Base-by-base conservation (phyloP, 305 asterid species). In the Lippia alba region DNA sequence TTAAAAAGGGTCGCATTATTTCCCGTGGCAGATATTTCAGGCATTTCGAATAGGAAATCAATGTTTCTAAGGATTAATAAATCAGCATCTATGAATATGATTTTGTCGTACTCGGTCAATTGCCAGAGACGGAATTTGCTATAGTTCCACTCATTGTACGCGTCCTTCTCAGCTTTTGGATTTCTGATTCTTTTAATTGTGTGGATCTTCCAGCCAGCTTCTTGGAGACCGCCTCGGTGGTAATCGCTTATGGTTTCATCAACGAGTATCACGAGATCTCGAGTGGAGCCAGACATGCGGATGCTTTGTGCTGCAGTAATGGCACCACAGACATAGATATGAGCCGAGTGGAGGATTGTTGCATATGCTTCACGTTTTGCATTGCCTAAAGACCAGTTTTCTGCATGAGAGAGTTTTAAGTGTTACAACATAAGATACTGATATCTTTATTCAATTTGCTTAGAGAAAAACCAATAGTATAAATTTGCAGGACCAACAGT, bases 71-170 rank as follows among this genome's bases (percentile, higher is more conserved):
- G 94, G 10, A 93, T 77, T 34, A 93, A 72, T 41, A 93, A 56
- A 67, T 93, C 98, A 0, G 98, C 96, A 67, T 93, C 98, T 4
- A 93, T 89, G 82, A 93, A 93, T 72, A 91, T 89, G 69, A 93
- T 79, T 72, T 89, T 93, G 75, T 93, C 97, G 49, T 93, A 93
- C 20, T 93, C 97, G 10, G 98, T 93, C 73, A 93, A 70, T 65
- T 93, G 98, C 98, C 98, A 93, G 30, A 93, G 95, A 8, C 96
- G 96, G 70, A 93, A 93, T 61, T 93, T 93, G 61, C 97, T 93
- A 64, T 93, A 91, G 77, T 93, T 93, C 97, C 97, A 91, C 75
- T 91, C 97, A 6, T 93, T 93, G 83, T 93, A 93, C 70, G 98
- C 97, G 8, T 93, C 94, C 12, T 64, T 82, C 69, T 93, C 94